Conservation (phyloP, 305 asterid genomes). For the Fraxinus baroniana region DNA sequence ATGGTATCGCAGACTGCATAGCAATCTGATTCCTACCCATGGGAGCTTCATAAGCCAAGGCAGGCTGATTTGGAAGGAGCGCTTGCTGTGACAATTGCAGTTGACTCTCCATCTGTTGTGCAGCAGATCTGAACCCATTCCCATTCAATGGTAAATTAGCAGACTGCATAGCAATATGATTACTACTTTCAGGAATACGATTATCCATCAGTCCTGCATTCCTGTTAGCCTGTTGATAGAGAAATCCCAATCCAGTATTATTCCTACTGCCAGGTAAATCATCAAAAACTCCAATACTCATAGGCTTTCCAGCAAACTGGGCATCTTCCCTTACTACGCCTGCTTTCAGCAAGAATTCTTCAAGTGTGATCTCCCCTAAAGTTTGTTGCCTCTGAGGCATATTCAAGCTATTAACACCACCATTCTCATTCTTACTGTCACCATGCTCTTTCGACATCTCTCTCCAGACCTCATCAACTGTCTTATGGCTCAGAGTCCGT, state of each 20-base stretch:
- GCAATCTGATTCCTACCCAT: constrained; percentile 40
- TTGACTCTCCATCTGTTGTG: constrained; percentile 16
- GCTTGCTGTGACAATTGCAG: neutral
- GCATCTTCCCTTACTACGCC: constrained; percentile 89
- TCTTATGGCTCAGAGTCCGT: constrained; percentile 69
- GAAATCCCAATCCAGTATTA: constrained; percentile 50
- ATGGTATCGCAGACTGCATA: constrained; percentile 48
- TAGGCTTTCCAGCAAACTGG: constrained; percentile 41
- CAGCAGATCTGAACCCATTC: constrained; percentile 46
- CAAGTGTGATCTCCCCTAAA: constrained; percentile 83
- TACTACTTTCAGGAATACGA: constrained; percentile 35
- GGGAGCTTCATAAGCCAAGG: constrained; percentile 50
- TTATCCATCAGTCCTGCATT: constrained; percentile 40
- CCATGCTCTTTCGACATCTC: constrained; percentile 62
- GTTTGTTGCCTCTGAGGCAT: constrained; percentile 70
- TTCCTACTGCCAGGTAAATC: constrained; percentile 42
- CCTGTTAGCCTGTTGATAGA: constrained; percentile 36
- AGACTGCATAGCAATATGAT: constrained; percentile 44
- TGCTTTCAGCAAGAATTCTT: constrained; percentile 84
- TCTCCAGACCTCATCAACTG: constrained; percentile 78
- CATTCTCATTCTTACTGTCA: constrained; percentile 40
- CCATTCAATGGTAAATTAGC: constrained; percentile 57
- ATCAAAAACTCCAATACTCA: constrained; percentile 34
- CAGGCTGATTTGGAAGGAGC: constrained; percentile 62
- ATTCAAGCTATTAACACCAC: constrained; percentile 33